These are phyloP conservation scores for Exophiala phaeomuriformis DNA, from an alignment of 2,329 filamentous ascomycete species.

Conservation along the genomic window DNA sequence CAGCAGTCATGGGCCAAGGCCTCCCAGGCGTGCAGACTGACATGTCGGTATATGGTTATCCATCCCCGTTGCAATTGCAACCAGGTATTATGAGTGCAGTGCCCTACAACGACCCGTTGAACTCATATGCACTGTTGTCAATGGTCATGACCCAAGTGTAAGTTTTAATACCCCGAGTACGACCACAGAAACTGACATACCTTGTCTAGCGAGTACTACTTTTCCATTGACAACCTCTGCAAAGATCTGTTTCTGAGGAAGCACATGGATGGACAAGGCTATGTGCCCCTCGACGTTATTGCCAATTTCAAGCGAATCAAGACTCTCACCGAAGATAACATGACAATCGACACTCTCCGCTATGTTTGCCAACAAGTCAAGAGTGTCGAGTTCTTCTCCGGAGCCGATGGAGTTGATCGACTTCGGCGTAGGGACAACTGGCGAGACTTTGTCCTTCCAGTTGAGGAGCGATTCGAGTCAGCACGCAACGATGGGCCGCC, in stretches of 20 bases:
- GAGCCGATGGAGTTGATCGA: conserved; percentile 70
- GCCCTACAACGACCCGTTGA: conserved; percentile 52
- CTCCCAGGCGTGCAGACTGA: conserved; percentile 28
- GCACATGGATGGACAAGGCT: conserved; percentile 93
- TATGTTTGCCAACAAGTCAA: conserved; percentile 65
- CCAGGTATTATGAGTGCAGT: conserved; percentile 48
- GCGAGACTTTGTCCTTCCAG: conserved; percentile 69
- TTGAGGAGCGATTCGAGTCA: conserved; percentile 62
- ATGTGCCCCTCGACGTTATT: conserved; percentile 72
- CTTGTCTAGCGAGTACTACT: conserved; percentile 76
- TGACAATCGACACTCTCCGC: conserved; percentile 58
- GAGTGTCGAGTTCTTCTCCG: conserved; percentile 65
- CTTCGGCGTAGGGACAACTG: conserved; percentile 68
- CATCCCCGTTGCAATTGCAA: conserved; percentile 41
- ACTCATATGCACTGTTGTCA: conserved; percentile 49
- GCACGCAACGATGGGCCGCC: conserved; percentile 66
- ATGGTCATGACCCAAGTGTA: conserved; percentile 57
- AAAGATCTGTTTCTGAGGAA: conserved; percentile 84
- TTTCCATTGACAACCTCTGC: conserved; percentile 89
- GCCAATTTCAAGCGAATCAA: conserved; percentile 80
- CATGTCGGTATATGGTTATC: conserved; percentile 40
- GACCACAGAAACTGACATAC: conserved; percentile 2
- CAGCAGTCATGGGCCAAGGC: conserved; percentile 27
- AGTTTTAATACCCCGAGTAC: conserved; percentile 25
- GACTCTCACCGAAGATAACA: conserved; percentile 57